phyloP scores from a whole-genome alignment of 768 basidiomycete genomes.

The Russula ochroleuca region DNA sequence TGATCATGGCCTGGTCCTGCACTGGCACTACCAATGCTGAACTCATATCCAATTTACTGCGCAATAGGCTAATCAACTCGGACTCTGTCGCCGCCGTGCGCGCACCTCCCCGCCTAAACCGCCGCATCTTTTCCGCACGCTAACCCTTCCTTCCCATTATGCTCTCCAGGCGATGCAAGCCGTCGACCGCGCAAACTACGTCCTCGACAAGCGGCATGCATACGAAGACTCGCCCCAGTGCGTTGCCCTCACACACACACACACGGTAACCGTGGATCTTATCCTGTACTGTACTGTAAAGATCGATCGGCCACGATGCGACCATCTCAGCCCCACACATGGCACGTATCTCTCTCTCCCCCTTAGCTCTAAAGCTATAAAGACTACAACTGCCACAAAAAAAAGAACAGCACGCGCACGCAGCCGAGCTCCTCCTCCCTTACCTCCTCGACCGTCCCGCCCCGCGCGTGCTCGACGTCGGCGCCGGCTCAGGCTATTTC shows the following conservation, averaged over 20 bases:
- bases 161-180: conserved; percentile 41
- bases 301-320: conserved; percentile 73
- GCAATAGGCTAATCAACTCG: conserved; percentile 51
- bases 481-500: conserved; percentile 85
- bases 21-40: conserved; percentile 65
- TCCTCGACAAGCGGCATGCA: conserved; percentile 36
- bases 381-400: neutral
- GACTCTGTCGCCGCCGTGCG: conserved; percentile 54
- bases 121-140: neutral
- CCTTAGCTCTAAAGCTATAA: neutral
- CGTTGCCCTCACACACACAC: neutral
- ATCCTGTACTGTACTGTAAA: neutral
- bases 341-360: neutral
- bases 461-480: conserved; percentile 80
- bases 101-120: neutral
- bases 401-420: conserved; percentile 77
- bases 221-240: conserved; percentile 53
- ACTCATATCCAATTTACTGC: conserved; percentile 64
- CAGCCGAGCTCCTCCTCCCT: conserved; percentile 69
- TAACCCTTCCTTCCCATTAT: neutral
- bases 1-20: conserved; percentile 78
- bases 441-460: conserved; percentile 53
- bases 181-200: conserved; percentile 48
- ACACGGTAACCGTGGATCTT: neutral
- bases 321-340: conserved; percentile 92